Evolutionary conservation across 805 yeast species (phyloP).

Genomic region (Suhomyces prunicola): DNA sequence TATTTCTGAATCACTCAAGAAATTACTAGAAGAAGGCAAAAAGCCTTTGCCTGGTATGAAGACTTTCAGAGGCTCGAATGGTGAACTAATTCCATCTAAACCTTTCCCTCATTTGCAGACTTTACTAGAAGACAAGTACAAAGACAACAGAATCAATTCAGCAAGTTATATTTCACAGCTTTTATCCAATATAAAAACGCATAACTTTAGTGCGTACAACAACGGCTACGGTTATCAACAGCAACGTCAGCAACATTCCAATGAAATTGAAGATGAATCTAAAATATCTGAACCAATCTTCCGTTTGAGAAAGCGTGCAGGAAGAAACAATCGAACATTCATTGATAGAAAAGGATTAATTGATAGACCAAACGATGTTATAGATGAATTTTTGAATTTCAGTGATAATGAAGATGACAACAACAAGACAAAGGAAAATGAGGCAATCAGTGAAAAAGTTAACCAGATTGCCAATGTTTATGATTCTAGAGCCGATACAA

Average conservation of each 20-base stretch:
- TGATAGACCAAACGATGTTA: conserved; percentile 29
- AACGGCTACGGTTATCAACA: conserved; percentile 33
- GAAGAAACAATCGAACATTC: conserved; percentile 66
- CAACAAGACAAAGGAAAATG: conserved; percentile 8
- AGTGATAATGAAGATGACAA: conserved; percentile 25
- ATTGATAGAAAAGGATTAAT: conserved; percentile 69
- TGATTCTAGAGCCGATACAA: conserved; percentile 42
- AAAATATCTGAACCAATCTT: conserved; percentile 50
- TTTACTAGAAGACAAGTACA: conserved; percentile 27
- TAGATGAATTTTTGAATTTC: conserved; percentile 42
- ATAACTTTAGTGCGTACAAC: conserved; percentile 38
- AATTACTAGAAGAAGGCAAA: conserved; percentile 43
- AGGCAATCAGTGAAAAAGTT: not conserved
- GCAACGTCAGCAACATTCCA: conserved; percentile 11
- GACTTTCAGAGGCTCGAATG: conserved; percentile 48
- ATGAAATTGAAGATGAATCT: conserved; percentile 20
- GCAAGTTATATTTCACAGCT: conserved; percentile 38
- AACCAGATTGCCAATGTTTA: conserved; percentile 32
- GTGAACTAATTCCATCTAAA: conserved; percentile 46
- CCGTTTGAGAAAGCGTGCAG: conserved; percentile 69
- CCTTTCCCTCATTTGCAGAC: conserved; percentile 49
- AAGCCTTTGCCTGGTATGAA: conserved; percentile 43
- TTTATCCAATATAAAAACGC: conserved; percentile 36
- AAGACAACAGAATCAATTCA: conserved; percentile 18
- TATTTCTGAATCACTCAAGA: conserved; percentile 39